Conservation (phyloP, 164 flowering plant genomes). For the Macadamia tetraphylla region DNA sequence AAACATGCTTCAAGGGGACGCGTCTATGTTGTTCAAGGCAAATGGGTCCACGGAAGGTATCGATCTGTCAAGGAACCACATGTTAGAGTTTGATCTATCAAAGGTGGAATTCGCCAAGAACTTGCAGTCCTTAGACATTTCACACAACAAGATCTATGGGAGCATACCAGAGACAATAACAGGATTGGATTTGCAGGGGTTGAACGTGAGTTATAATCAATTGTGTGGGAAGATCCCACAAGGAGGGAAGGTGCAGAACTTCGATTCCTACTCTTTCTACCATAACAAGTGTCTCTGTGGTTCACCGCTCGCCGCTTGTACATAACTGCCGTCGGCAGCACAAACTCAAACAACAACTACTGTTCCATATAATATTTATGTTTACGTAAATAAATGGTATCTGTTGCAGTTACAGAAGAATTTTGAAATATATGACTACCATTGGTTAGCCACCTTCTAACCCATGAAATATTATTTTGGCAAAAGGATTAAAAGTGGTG, state of each 20-base stretch:
- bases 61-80: slow-evolving; percentile 43
- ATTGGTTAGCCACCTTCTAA: no score
- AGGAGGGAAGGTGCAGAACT: slow-evolving; percentile 19
- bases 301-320: background rate
- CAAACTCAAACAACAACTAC: no score
- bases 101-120: slow-evolving; percentile 34
- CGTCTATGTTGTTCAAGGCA: slow-evolving; percentile 40
- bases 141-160: slow-evolving; percentile 51
- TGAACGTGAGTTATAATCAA: slow-evolving; percentile 35
- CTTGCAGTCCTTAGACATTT: slow-evolving; percentile 34
- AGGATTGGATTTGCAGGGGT: slow-evolving; percentile 12
- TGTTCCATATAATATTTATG: no score
- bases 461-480: no score
- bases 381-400: no score
- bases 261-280: slow-evolving; percentile 6
- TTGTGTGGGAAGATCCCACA: slow-evolving; percentile 32
- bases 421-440: no score
- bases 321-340: no score
- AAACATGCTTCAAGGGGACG: slow-evolving; percentile 39
- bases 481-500: no score
- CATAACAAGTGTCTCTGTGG: slow-evolving; percentile 18
- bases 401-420: no score
- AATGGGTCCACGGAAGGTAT: slow-evolving; percentile 21
- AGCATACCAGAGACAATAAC: slow-evolving; percentile 27
- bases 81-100: slow-evolving; percentile 50